Evolutionary conservation across 2,329 filamentous ascomycete genomes (phyloP).

Genomic region (Capronia epimyces): DNA sequence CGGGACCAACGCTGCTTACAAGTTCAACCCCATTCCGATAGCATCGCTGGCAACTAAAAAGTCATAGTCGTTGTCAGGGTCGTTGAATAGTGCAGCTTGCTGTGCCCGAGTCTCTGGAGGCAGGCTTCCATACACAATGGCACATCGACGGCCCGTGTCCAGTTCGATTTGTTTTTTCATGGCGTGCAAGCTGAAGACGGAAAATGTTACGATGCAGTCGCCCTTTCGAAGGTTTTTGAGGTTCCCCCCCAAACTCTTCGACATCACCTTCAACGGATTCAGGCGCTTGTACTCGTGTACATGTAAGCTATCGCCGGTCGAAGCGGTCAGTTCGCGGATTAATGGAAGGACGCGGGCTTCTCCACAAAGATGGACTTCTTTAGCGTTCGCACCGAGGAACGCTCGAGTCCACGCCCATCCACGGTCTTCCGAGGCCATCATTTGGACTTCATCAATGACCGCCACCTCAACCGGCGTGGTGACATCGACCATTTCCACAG

Average conservation of each 20-base stretch:
- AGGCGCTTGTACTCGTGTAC: constrained; percentile 80
- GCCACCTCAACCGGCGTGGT: constrained; percentile 68
- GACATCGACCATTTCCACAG: constrained; percentile 79
- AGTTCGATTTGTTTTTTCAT: constrained; percentile 74
- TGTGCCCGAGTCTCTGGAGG: constrained; percentile 89
- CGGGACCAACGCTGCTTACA: constrained; percentile 49
- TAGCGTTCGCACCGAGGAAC: constrained; percentile 76
- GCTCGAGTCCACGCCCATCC: constrained; percentile 96
- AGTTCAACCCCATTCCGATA: constrained; percentile 93
- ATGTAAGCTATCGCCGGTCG: constrained; percentile 73
- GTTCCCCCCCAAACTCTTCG: constrained; percentile 57
- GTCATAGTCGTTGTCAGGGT: constrained; percentile 92
- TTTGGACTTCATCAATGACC: constrained; percentile 97
- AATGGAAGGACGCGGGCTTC: constrained; percentile 77
- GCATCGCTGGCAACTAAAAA: constrained; percentile 90
- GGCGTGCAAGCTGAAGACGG: constrained; percentile 71
- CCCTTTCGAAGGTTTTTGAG: constrained; percentile 71
- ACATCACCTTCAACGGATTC: constrained; percentile 66
- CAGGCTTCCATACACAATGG: constrained; percentile 85
- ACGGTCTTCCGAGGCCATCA: constrained; percentile 74
- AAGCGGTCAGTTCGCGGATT: constrained; percentile 69
- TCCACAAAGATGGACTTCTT: constrained; percentile 88
- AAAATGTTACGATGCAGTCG: constrained; percentile 85
- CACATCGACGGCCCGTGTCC: constrained; percentile 70
- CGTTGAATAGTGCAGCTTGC: constrained; percentile 90